These are phyloP conservation scores for Cytospora piceae DNA, from an alignment of 2,329 filamentous ascomycete species.

Conservation along the genomic window DNA sequence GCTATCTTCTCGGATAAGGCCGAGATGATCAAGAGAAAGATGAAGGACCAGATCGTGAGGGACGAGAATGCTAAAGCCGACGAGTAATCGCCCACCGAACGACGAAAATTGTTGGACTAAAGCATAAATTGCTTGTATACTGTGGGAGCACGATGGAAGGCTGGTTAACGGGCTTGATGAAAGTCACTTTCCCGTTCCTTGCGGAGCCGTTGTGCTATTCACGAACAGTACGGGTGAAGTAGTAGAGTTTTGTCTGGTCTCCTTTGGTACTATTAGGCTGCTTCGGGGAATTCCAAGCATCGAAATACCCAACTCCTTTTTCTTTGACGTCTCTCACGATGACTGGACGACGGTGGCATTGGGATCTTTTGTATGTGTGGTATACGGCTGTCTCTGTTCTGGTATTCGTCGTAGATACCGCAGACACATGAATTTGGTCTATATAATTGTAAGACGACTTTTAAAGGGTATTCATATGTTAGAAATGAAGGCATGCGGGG, in stretches of 20 bases:
- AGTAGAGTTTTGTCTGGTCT: conserved; percentile 6
- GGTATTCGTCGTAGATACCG: conserved; percentile 25
- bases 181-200: not conserved
- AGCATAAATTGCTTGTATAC: not conserved
- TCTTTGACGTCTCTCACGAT: conserved; percentile 17
- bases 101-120: conserved; percentile 33
- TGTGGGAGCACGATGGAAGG: not conserved
- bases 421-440: not conserved
- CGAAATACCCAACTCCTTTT: conserved; percentile 27
- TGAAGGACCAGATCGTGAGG: conserved; percentile 34
- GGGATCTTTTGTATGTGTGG: conserved; percentile 1
- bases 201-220: not conserved
- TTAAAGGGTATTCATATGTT: conserved; percentile 5
- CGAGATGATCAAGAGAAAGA: conserved; percentile 53
- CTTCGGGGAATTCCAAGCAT: conserved; percentile 18
- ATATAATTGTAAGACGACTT: conserved; percentile 1
- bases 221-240: not conserved
- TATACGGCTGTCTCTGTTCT: no score
- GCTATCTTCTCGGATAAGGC: conserved; percentile 57
- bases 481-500: conserved; percentile 6
- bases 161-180: not conserved
- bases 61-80: conserved; percentile 16
- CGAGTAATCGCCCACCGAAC: not conserved
- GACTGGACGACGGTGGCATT: conserved; percentile 22
- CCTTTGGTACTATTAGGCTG: conserved; percentile 14